phyloP scores from a whole-genome alignment of 2,329 filamentous ascomycete species.

The Diaporthe humulicola region DNA sequence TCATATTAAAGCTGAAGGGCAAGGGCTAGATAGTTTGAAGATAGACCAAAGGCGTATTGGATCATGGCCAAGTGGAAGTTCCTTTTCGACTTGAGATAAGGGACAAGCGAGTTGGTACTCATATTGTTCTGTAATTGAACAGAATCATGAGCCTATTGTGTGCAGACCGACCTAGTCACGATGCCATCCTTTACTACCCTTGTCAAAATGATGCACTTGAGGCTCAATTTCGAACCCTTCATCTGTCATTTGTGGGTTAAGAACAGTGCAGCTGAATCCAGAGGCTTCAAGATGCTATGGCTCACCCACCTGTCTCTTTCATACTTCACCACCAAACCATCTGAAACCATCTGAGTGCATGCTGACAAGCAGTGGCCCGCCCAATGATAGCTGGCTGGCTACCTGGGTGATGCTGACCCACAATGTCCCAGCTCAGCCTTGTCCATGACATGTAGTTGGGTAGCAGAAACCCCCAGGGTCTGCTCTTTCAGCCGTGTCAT shows the following conservation, averaged over 20 bases:
- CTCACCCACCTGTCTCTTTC: background rate
- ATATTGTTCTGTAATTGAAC: too few species aligned
- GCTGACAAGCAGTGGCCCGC: background rate
- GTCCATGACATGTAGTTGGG: constrained; percentile 10
- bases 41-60: background rate
- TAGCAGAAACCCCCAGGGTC: background rate
- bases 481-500: background rate
- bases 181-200: background rate
- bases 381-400: background rate
- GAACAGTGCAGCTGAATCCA: background rate
- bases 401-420: background rate
- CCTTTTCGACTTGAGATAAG: background rate
- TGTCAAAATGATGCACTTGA: background rate
- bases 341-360: background rate
- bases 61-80: accelerated
- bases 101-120: background rate
- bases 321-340: background rate
- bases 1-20: too few species aligned
- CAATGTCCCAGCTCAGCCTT: background rate
- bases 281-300: background rate
- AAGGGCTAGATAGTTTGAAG: background rate
- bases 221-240: background rate
- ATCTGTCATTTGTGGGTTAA: background rate
- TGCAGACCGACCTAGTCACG: accelerated
- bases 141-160: too few species aligned